Conservation (phyloP, 345 rosid species). For the Fremontodendron californicum region DNA sequence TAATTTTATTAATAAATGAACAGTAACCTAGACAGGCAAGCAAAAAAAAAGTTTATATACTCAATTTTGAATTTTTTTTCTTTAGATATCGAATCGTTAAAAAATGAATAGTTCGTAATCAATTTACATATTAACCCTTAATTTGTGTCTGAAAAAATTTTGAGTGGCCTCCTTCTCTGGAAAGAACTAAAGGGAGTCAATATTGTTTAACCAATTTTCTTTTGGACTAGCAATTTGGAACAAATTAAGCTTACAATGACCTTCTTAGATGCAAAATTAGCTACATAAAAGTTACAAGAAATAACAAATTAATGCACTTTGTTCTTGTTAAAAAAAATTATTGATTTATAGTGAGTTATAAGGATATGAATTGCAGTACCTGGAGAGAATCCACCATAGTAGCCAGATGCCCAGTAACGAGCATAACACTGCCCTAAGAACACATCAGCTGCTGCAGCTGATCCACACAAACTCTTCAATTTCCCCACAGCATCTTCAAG, state of each 20-base stretch:
- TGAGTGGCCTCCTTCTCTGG: background rate
- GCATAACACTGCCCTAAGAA: conserved; percentile 82
- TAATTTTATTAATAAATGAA: too few relatives aligned
- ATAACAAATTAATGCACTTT: background rate
- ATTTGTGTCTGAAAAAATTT: background rate
- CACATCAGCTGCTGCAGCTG: conserved; percentile 80
- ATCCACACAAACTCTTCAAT: conserved; percentile 67
- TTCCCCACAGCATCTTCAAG: conserved; percentile 52
- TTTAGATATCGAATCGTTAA: too few relatives aligned
- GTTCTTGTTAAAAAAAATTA: background rate
- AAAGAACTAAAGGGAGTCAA: background rate
- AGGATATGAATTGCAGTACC: conserved; percentile 35
- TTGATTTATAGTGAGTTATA: background rate
- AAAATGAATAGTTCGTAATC: too few relatives aligned
- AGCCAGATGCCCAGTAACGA: conserved; percentile 85
- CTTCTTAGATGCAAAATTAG: background rate
- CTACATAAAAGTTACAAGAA: background rate
- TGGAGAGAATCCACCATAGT: conserved; percentile 50
- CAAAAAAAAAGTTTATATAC: too few relatives aligned
- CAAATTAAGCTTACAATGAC: conserved; percentile 1
- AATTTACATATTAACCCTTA: conserved; percentile 19
- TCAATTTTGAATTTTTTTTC: too few relatives aligned
- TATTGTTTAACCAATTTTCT: background rate
- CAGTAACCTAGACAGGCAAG: too few relatives aligned
- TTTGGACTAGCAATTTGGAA: background rate